Base-by-base conservation (phyloP, 2,329 filamentous ascomycete genomes). In the Chrysosphaeria jannelii region DNA sequence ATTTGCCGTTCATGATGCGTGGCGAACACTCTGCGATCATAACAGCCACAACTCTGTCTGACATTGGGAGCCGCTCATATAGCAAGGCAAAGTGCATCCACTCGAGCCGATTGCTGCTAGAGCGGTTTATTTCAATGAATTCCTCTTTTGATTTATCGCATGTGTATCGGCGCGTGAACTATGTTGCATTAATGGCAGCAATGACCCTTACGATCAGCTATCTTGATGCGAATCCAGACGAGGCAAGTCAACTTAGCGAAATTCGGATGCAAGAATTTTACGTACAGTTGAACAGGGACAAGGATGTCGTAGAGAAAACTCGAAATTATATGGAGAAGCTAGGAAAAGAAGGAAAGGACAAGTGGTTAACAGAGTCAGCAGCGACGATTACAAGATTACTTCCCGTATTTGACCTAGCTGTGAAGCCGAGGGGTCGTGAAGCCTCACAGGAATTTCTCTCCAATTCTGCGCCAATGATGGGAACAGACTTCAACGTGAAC, bases 1-100 rank as follows among this genome's bases (percentile, higher is more conserved):
- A 63, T 28, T 42, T 62, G 2, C 57, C 57, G 0, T 59, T 53
- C 28, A 50, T 61, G 37, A 43, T 60, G 8, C 30, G 30, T 12
- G 30, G 26, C 13, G 25, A 26, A 10, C 23, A 29, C 12, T 22
- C 28, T 8, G 23, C 25, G 1, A 23, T 23, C 45, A 42, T 13
- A 37, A 44, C 17, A 2, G 19, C 26, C 12, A 21, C 17, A 27
- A 24, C 22, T 23, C 26, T 3, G 20, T 15, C 5, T 19, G 19
- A 11, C 7, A 14, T 9, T 19, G 21, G 8, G 22, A 15, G 6
- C 8, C 22, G 10, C 25, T 46, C 52, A 11, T 50, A 53, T 32
- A 54, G 48, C 31, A 54, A 48, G 26, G 43, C 44, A 8, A 47
- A 46, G 2, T 53, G 51, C 28, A 37, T 57, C 21, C 44, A 46